Evolutionary conservation across 768 basidiomycete genomes (phyloP).

Genomic region (Pleurotus citrinopileatus): DNA sequence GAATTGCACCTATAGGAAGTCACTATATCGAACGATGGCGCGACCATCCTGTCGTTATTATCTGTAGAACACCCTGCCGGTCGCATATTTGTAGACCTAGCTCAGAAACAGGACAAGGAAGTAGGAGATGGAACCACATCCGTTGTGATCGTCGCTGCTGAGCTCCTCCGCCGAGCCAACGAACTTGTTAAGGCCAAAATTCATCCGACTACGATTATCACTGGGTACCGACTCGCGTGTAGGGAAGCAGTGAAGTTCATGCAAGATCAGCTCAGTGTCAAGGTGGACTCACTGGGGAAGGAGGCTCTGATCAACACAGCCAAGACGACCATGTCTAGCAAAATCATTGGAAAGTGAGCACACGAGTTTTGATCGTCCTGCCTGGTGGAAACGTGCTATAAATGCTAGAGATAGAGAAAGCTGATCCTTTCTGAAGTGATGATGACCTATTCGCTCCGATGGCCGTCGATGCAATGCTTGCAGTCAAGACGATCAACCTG

Average conservation of each 20-base stretch:
- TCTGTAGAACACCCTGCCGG: slow-evolving; percentile 97
- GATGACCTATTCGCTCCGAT: slow-evolving; percentile 98
- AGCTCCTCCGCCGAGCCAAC: slow-evolving; percentile 92
- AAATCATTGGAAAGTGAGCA: slow-evolving; percentile 93
- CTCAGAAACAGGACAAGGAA: slow-evolving; percentile 99
- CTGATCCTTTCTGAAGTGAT: slow-evolving; percentile 53
- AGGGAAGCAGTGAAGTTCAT: slow-evolving; percentile 97
- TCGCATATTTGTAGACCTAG: slow-evolving; percentile 95
- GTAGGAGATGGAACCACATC: slow-evolving; percentile 99
- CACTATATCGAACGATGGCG: slow-evolving; percentile 99
- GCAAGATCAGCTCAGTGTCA: slow-evolving; percentile 95
- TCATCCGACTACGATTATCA: slow-evolving; percentile 99
- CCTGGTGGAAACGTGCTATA: too few relatives aligned
- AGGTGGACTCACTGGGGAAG: slow-evolving; percentile 87
- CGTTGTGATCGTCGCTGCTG: slow-evolving; percentile 97
- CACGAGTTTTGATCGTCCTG: background rate
- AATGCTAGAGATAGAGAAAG: background rate
- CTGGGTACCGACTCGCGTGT: slow-evolving; percentile 95
- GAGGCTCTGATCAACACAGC: slow-evolving; percentile 94
- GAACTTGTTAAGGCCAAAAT: slow-evolving; percentile 98
- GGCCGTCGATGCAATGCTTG: slow-evolving; percentile 98
- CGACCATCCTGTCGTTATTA: slow-evolving; percentile 93
- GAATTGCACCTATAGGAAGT: slow-evolving; percentile 67
- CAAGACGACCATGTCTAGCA: slow-evolving; percentile 98
- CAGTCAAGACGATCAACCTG: slow-evolving; percentile 91